A percentile compares a stretch with the other conserved stretches of the same genome.
Evolutionary conservation across 495 filamentous ascomycete species (phyloP).

Genomic region (Tuber calosporum): DNA sequence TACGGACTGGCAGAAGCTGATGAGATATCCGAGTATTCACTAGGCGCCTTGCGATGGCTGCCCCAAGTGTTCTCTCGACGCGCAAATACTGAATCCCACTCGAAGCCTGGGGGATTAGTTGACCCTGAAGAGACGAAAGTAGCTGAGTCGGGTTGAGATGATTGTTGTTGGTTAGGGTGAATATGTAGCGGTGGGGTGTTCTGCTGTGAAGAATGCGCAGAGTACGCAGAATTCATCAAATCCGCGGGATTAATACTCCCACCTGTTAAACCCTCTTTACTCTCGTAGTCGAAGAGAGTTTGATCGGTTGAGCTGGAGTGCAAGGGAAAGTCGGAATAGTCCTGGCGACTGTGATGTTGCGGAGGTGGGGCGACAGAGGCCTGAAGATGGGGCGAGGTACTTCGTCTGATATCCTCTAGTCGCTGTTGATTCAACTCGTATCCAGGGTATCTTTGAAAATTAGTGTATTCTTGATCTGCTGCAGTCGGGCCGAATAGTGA

Average conservation of each 20-base stretch:
- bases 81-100: slow-evolving; percentile 44
- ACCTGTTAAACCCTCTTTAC: slow-evolving; percentile 47
- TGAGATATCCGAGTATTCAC: slow-evolving; percentile 81
- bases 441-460: slow-evolving; percentile 17
- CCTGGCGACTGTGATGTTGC: slow-evolving; percentile 8
- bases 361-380: slow-evolving; percentile 26
- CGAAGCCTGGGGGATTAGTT: slow-evolving; percentile 57
- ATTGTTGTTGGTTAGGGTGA: slow-evolving; percentile 52
- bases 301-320: slow-evolving; percentile 50
- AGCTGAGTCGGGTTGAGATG: slow-evolving; percentile 50
- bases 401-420: slow-evolving; percentile 30
- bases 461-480: slow-evolving; percentile 24
- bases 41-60: slow-evolving; percentile 71
- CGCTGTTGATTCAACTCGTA: slow-evolving; percentile 22
- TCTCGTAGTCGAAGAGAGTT: slow-evolving; percentile 66
- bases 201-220: slow-evolving; percentile 47
- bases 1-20: slow-evolving; percentile 76
- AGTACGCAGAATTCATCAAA: slow-evolving; percentile 51
- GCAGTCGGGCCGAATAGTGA: slow-evolving; percentile 20
- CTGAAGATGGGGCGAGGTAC: slow-evolving; percentile 32
- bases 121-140: slow-evolving; percentile 63
- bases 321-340: slow-evolving; percentile 50
- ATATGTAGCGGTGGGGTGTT: slow-evolving; percentile 27
- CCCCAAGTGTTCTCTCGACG: slow-evolving; percentile 59
- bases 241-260: slow-evolving; percentile 46